Conservation (phyloP, 768 basidiomycete species). For the Mycena venus region DNA sequence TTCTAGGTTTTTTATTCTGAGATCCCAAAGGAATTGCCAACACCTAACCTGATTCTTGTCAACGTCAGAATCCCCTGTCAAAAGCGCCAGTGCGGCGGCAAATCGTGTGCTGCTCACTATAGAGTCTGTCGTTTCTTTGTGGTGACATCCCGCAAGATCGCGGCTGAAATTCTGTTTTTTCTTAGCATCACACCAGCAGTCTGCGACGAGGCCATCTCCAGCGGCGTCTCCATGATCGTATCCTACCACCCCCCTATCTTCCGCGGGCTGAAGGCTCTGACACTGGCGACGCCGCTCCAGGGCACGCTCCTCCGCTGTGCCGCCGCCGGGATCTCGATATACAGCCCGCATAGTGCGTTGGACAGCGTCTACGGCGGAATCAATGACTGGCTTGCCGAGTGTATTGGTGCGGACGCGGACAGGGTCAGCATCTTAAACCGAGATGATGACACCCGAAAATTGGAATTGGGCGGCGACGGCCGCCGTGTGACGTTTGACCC, state of each 20-base stretch:
- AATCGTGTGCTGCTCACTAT: constrained; percentile 76
- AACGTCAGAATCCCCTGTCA: constrained; percentile 72
- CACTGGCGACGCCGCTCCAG: constrained; percentile 84
- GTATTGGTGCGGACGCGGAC: constrained; percentile 55
- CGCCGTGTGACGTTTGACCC: constrained; percentile 74
- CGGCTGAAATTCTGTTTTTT: neutral
- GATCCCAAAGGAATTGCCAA: neutral
- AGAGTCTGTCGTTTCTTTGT: constrained; percentile 59
- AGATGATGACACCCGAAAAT: too few relatives aligned
- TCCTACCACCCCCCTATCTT: constrained; percentile 92
- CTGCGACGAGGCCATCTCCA: constrained; percentile 73
- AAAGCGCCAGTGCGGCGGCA: constrained; percentile 50
- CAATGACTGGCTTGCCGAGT: constrained; percentile 89
- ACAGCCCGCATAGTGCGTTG: constrained; percentile 89
- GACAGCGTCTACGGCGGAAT: constrained; percentile 89
- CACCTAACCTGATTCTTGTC: neutral
- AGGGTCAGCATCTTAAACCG: too few relatives aligned
- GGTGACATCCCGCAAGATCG: constrained; percentile 35
- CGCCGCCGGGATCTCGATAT: constrained; percentile 87
- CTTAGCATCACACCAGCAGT: constrained; percentile 81
- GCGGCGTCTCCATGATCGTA: constrained; percentile 75
- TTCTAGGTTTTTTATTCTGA: constrained; percentile 65
- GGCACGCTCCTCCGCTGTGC: constrained; percentile 83
- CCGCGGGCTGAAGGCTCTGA: constrained; percentile 79
- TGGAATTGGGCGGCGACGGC: constrained; percentile 79